phyloP scores from a whole-genome alignment of 768 basidiomycete species.

The Panaeolus cyanescens region DNA sequence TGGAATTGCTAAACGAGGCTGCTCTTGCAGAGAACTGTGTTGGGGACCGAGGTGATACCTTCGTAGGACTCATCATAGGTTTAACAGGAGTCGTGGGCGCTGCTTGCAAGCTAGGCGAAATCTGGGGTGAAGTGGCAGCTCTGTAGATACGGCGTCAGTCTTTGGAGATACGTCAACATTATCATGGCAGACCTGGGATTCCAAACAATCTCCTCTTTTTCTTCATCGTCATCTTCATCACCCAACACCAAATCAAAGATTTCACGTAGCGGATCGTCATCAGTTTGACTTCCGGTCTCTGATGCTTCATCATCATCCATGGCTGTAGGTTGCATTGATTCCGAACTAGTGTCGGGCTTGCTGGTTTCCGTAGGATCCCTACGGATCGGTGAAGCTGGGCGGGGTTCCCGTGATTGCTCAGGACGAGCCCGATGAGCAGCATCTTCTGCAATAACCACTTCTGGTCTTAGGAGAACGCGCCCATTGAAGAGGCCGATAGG shows the following conservation, averaged over 20 bases:
- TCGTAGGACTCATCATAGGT: conserved; percentile 30
- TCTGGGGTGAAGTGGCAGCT: conserved; percentile 29
- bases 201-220: conserved; percentile 80
- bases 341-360: conserved; percentile 23
- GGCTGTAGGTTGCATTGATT: conserved; percentile 19
- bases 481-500: conserved; percentile 38
- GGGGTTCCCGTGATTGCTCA: conserved; percentile 10
- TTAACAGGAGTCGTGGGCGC: conserved; percentile 37
- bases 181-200: conserved; percentile 52
- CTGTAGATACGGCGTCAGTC: conserved; percentile 14
- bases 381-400: not conserved
- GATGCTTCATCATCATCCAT: conserved; percentile 61
- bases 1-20: conserved; percentile 9
- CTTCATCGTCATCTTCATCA: conserved; percentile 46
- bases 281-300: conserved; percentile 71
- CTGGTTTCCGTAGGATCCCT: conserved; percentile 13
- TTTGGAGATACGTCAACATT: not conserved
- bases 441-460: conserved; percentile 25
- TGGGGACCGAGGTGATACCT: conserved; percentile 32
- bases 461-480: conserved; percentile 34
- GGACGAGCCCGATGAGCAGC: conserved; percentile 10
- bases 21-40: conserved; percentile 22
- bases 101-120: conserved; percentile 34
- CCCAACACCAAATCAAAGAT: conserved; percentile 53
- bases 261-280: conserved; percentile 80